phyloP scores from a whole-genome alignment of 164 flowering plant genomes.

The Platanus orientalis region DNA sequence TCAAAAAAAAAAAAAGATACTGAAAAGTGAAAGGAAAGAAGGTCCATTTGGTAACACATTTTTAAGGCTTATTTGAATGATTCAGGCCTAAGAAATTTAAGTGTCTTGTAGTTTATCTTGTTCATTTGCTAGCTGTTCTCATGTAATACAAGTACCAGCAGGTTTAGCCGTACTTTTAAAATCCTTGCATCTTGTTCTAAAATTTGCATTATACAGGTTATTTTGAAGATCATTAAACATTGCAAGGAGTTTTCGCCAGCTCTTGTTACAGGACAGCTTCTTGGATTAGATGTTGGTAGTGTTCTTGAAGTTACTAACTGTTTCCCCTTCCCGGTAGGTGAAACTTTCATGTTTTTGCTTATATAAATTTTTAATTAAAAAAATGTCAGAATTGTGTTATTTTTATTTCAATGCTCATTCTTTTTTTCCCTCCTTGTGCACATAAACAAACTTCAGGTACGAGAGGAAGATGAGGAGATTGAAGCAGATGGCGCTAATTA shows the following conservation, averaged over 20 bases:
- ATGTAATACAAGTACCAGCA: background rate
- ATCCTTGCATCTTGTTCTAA: background rate
- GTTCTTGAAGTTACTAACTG: conserved; percentile 98
- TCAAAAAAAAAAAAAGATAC: too few species aligned
- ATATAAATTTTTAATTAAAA: background rate
- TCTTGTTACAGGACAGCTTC: conserved; percentile 90
- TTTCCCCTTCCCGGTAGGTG: conserved; percentile 88
- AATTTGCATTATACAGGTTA: conserved; percentile 37
- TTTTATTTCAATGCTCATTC: background rate
- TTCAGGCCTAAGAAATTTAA: background rate
- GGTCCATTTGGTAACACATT: background rate
- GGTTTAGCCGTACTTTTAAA: background rate
- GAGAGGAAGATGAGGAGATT: conserved; percentile 95
- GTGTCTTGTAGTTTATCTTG: background rate
- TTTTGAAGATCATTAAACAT: conserved; percentile 90
- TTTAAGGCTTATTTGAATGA: background rate
- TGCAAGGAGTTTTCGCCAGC: conserved; percentile 93
- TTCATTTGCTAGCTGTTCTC: background rate
- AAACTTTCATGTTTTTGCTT: background rate
- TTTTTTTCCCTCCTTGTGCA: background rate
- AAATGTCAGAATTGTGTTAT: background rate
- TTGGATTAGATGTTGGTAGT: conserved; percentile 96
- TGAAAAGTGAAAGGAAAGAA: too few species aligned
- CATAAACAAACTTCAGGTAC: conserved; percentile 34
- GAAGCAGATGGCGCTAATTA: conserved; percentile 99